Base-by-base conservation (phyloP, 1,139 yeast species). In the Taphrina deformans region DNA sequence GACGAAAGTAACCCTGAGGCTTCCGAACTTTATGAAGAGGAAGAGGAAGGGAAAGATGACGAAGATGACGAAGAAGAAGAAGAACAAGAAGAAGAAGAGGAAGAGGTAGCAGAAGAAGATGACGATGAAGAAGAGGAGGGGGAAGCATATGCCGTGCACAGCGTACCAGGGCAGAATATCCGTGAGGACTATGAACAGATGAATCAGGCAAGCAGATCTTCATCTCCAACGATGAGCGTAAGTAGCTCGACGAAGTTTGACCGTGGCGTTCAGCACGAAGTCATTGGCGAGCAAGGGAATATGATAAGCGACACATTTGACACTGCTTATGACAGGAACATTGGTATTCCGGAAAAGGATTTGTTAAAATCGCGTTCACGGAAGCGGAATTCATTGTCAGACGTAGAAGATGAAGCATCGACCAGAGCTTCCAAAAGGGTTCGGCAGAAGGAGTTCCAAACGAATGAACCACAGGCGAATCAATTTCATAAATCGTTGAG, bases 401-500 rank as follows among this genome's bases (percentile, higher is more conserved):
- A 38, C 4, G 41, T 18, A 14, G 55, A 33, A 6, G 55, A 51
- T 1, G 58, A 53, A 21, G 58, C 31, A 9, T 27, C 31, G 26
- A 21, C 33, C 35, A n/a, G 58, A 24, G 48, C 23, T 5, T 53
- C 58, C 10, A 53, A 53, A 16, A 21, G 58, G 18, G 58, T 53
- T 2, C 35, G 38, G 18, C 45, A 53, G 23, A 21, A 31, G 24
- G 48, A 29, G 14, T 7, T 7, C 7, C 35, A 35, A 10, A 16
- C 45, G 9, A 21, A 9, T 12, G 40, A 26, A 3, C 5, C 38
- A 9, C 41, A 40, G 14, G 50, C 31, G 7, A 41, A 24, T 44
- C 33, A n/a, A 18, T 59, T 59, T 59, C 46, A 51, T n/a, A 33
- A 40, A n/a, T 14, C 50, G 27, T 29, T 59, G 10, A 41, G 27